Evolutionary conservation across 306 rosid species (phyloP), one percentile per base, ranked within the genome.

Genomic region (Rosa lucieae): DNA sequence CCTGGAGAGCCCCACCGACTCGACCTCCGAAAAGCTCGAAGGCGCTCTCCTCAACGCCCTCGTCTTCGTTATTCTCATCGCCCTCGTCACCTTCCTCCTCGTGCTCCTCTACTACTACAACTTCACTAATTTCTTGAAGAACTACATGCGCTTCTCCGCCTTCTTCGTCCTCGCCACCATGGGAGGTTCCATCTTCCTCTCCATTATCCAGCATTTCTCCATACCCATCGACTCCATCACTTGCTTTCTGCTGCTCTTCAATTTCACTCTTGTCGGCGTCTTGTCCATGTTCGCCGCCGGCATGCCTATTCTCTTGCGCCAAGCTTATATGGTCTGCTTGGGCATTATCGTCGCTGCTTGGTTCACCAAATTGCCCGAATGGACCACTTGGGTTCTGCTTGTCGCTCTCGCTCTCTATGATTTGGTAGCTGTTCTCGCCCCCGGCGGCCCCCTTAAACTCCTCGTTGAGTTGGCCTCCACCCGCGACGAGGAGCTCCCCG

Each of bases 331-430:
- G 97, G 97, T 94, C 2, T 82, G 83, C 12, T 62, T 94, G 62
- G 98, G 97, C n/a, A 92, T 94, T 15, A 86, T 89, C 66, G 98
- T 94, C 7, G 98, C 98, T 1, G 88, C 97, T 12, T 94, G 98
- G 98, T 90, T 94, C 66, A 89, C 98, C 3, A 88, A 88, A 58
- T 77, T 94, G 77, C 97, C 98, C 0, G 98, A 94, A 78, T 94
- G 98, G 98, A 94, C 98, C 55, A 94, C 98, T 3, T 94, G 98
- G 98, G 79, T 71, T 20, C 70, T 94, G 79, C 92, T 94, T 10
- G 90, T 94, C 0, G 97, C 97, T 0, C 90, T 94, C 23, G 97
- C 98, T 17, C 59, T 90, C 32, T 94, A 94, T 51, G 98, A 94
- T 82, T 73, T 94, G 73, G 97, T 85, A 61, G 98, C 98, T 13